Conservation (phyloP, 164 flowering plant genomes). For the Piper betle region DNA sequence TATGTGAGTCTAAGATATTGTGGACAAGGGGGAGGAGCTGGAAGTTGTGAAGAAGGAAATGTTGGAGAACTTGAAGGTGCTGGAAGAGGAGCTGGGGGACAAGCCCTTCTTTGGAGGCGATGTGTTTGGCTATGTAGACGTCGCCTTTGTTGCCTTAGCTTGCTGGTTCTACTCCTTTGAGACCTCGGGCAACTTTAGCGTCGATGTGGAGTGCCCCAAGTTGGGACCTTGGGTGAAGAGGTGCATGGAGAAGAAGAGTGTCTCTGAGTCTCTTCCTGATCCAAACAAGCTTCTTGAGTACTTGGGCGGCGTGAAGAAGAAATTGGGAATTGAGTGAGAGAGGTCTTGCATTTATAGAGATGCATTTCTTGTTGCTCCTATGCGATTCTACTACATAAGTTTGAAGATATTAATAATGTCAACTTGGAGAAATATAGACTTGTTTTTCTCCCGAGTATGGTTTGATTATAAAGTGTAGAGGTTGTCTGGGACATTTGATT, state of each 20-base stretch:
- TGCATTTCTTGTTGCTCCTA: too few species aligned
- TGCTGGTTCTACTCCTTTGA: slow-evolving; percentile 7
- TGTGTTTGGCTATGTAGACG: slow-evolving; percentile 9
- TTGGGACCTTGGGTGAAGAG: slow-evolving; percentile 8
- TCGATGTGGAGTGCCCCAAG: slow-evolving; percentile 9
- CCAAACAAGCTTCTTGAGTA: slow-evolving; percentile 7
- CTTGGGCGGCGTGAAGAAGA: slow-evolving; percentile 1
- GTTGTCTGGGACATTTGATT: too few species aligned
- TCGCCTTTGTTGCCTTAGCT: slow-evolving; percentile 3
- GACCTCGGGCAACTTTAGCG: slow-evolving; percentile 8
- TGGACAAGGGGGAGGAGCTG: slow-evolving; percentile 7
- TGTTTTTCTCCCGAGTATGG: too few species aligned
- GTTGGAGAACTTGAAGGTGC: slow-evolving; percentile 7
- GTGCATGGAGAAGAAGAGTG: slow-evolving; percentile 12
- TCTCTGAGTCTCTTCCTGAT: slow-evolving; percentile 8
- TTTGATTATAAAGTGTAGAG: too few species aligned
- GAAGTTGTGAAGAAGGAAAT: slow-evolving; percentile 9
- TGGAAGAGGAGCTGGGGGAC: slow-evolving; percentile 13
- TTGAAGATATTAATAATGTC: too few species aligned
- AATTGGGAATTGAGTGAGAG: slow-evolving; percentile 4
- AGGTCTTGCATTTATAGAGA: too few species aligned
- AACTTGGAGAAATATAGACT: too few species aligned
- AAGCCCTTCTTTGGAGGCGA: slow-evolving; percentile 12
- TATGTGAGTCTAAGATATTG: not conserved
- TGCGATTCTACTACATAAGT: too few species aligned